Percentiles rank a stretch among this genome's conserved stretches.
phyloP scores from a whole-genome alignment of 208 protist species.

The Trypanosoma platydactyli region DNA sequence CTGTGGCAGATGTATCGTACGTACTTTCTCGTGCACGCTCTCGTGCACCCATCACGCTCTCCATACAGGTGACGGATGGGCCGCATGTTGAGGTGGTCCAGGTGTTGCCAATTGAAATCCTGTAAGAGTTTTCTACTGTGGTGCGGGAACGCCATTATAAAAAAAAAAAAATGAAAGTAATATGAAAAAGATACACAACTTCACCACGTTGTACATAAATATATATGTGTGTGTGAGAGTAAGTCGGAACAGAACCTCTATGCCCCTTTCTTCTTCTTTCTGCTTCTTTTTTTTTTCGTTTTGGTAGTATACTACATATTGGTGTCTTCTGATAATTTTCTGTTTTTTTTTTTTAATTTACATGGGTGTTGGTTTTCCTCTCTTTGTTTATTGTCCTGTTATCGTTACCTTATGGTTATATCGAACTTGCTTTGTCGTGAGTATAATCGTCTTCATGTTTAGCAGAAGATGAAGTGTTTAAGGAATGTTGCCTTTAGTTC shows the following conservation, averaged over 20 bases:
- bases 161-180: too few relatives aligned
- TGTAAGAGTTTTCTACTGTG: background rate
- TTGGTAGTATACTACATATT: background rate
- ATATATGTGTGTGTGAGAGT: too few relatives aligned
- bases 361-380: background rate
- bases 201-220: too few relatives aligned
- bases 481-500: too few relatives aligned
- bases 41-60: constrained; percentile 7
- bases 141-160: too few relatives aligned
- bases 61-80: background rate
- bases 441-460: too few relatives aligned
- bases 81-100: constrained; percentile 9
- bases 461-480: too few relatives aligned
- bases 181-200: too few relatives aligned
- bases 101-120: constrained; percentile 7
- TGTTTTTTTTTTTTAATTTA: constrained; percentile 7
- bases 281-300: background rate
- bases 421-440: constrained; percentile 4
- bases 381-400: background rate
- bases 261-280: too few relatives aligned
- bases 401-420: background rate
- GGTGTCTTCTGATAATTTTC: background rate
- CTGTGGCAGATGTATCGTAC: constrained; percentile 22
- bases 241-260: too few relatives aligned
- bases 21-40: constrained; percentile 17